Evolutionary conservation across 108 stramenopile genomes (phyloP).

Genomic region (Discostella stelligeroides): DNA sequence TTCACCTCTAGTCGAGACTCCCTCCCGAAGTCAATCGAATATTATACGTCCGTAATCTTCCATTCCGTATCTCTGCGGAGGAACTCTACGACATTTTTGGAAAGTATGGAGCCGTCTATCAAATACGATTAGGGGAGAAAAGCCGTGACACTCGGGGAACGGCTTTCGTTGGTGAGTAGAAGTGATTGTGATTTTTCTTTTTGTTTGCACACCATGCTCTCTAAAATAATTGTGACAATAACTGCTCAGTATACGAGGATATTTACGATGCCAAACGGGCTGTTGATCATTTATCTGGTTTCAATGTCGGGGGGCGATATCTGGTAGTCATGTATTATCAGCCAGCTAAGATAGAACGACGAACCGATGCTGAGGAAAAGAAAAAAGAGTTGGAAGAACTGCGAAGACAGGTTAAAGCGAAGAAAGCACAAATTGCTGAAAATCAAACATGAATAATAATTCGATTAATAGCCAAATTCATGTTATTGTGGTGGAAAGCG

Average conservation of each 20-base stretch:
- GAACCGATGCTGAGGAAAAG: constrained; percentile 78
- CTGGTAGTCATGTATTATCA: constrained; percentile 97
- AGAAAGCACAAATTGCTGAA: constrained; percentile 61
- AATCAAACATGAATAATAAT: constrained; percentile 2
- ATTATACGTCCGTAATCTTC: constrained; percentile 96
- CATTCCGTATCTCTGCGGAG: constrained; percentile 96
- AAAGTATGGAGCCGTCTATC: constrained; percentile 98
- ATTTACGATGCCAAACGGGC: constrained; percentile 98
- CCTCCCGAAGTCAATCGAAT: constrained; percentile 98
- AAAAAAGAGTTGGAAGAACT: constrained; percentile 94
- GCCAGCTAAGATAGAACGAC: constrained; percentile 75
- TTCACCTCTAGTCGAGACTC: constrained; percentile 67
- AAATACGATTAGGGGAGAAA: constrained; percentile 89
- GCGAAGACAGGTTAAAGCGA: constrained; percentile 68
- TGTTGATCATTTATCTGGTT: constrained; percentile 95
- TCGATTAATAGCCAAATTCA: neutral
- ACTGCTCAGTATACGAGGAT: constrained; percentile 73
- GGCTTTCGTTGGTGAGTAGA: constrained; percentile 92
- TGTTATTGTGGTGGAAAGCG: no score
- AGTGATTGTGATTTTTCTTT: neutral
- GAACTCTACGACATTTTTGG: constrained; percentile 99
- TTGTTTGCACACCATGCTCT: neutral
- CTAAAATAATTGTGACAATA: neutral
- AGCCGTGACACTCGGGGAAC: constrained; percentile 93
- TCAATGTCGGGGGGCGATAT: constrained; percentile 98